phyloP scores from a whole-genome alignment of 306 rosid species.

The Sicyos baderoa region DNA sequence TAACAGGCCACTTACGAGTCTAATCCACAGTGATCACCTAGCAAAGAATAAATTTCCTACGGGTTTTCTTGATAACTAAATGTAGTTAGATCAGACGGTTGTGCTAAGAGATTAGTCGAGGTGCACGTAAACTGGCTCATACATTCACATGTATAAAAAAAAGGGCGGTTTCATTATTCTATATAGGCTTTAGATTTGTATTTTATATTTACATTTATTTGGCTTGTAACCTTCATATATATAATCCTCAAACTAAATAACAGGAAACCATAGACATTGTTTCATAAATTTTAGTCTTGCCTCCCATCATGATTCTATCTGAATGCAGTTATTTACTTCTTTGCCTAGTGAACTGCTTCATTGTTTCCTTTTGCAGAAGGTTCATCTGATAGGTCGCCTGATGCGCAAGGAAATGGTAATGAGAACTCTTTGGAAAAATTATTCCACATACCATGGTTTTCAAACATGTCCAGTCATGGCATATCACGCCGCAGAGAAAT shows the following conservation, averaged over 20 bases:
- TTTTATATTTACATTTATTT: neutral
- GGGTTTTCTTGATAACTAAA: too few relatives aligned
- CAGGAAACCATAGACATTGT: neutral
- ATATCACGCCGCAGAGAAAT: slow-evolving; percentile 33
- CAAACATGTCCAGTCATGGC: slow-evolving; percentile 20
- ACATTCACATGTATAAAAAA: too few relatives aligned
- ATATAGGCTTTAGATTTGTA: neutral
- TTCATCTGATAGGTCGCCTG: slow-evolving; percentile 21
- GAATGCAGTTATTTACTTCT: neutral
- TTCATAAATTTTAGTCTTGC: neutral
- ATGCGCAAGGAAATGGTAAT: slow-evolving; percentile 24
- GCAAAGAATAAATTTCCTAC: too few relatives aligned
- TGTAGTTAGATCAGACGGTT: too few relatives aligned
- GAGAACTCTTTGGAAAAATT: slow-evolving; percentile 25
- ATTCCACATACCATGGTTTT: slow-evolving; percentile 35
- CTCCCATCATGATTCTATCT: neutral
- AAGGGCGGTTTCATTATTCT: neutral
- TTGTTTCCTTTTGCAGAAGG: slow-evolving; percentile 34
- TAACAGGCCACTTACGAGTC: neutral
- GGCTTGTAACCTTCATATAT: neutral
- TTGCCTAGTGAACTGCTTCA: slow-evolving; percentile 10
- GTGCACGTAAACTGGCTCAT: too few relatives aligned
- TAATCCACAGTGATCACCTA: too few relatives aligned
- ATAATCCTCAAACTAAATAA: neutral
- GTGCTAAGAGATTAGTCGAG: too few relatives aligned